Conservation (phyloP, 345 rosid genomes). For the Jatropha curcas region DNA sequence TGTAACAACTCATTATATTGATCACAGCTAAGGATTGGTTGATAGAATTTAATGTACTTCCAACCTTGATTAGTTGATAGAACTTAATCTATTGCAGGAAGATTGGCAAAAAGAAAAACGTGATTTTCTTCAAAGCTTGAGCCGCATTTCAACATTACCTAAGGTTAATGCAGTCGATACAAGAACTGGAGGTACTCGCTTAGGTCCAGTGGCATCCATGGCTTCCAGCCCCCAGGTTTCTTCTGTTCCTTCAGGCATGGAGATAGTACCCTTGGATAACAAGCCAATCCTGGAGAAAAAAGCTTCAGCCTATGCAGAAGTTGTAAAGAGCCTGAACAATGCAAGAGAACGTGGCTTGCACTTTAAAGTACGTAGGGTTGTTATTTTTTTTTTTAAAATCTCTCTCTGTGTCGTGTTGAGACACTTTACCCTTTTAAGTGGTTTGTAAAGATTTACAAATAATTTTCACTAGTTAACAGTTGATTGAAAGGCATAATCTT, state of each 20-base stretch:
- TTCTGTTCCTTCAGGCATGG: slow-evolving; percentile 53
- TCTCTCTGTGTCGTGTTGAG: background rate
- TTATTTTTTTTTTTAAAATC: slow-evolving; percentile 6
- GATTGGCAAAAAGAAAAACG: slow-evolving; percentile 95
- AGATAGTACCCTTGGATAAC: slow-evolving; percentile 60
- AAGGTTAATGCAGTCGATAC: slow-evolving; percentile 56
- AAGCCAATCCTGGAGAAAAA: slow-evolving; percentile 74
- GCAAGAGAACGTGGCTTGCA: slow-evolving; percentile 77
- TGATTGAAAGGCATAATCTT: slow-evolving; percentile 5
- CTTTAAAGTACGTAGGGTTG: slow-evolving; percentile 58
- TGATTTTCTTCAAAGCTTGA: slow-evolving; percentile 92
- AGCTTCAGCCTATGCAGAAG: slow-evolving; percentile 74
- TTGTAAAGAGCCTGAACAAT: slow-evolving; percentile 74
- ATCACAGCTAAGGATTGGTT: slow-evolving; percentile 15
- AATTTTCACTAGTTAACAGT: background rate
- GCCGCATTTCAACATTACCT: slow-evolving; percentile 82
- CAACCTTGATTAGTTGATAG: slow-evolving; percentile 15
- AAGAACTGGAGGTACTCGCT: slow-evolving; percentile 41
- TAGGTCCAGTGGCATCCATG: slow-evolving; percentile 55
- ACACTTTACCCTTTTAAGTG: background rate
- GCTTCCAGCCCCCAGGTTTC: slow-evolving; percentile 64
- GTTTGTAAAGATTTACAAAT: background rate
- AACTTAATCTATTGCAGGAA: slow-evolving; percentile 52
- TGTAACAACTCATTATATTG: slow-evolving; percentile 1
- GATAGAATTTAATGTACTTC: slow-evolving; percentile 9